Evolutionary conservation across 495 filamentous ascomycete species (phyloP).

Genomic region (Xylaria scruposa): DNA sequence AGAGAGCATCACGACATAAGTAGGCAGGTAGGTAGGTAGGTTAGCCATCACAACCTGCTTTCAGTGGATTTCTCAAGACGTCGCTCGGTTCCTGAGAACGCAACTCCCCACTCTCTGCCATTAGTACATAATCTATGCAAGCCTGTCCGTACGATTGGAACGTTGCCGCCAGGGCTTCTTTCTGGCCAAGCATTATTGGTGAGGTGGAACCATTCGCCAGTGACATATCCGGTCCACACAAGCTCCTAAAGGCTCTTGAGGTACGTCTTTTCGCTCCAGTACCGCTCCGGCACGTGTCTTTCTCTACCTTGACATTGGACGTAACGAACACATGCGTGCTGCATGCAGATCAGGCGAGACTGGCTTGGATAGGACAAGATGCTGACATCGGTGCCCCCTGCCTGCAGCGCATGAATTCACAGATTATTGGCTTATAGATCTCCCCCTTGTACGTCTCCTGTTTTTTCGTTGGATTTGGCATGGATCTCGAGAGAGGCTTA

Average conservation of each 20-base stretch:
- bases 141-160: conserved; percentile 13
- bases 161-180: neutral
- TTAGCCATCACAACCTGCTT: neutral
- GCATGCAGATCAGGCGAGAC: conserved; percentile 32
- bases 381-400: conserved; percentile 23
- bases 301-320: conserved; percentile 27
- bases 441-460: conserved; percentile 13
- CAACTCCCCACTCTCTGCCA: conserved; percentile 9
- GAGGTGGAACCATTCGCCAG: conserved; percentile 12
- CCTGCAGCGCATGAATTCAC: conserved; percentile 19
- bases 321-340: conserved; percentile 25
- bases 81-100: conserved; percentile 20
- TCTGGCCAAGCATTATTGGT: conserved; percentile 9
- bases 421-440: conserved; percentile 14
- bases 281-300: conserved; percentile 25
- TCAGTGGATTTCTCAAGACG: neutral
- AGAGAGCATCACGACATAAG: neutral
- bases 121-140: conserved; percentile 19
- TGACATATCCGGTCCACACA: conserved; percentile 13
- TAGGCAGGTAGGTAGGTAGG: neutral
- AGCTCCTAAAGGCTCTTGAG: conserved; percentile 18
- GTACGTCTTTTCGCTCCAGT: conserved; percentile 21
- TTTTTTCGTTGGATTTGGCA: conserved; percentile 14
- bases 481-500: conserved; percentile 14
- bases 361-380: conserved; percentile 24